Conservation (phyloP, 1,139 yeast species). For the Lodderomyces theae region DNA sequence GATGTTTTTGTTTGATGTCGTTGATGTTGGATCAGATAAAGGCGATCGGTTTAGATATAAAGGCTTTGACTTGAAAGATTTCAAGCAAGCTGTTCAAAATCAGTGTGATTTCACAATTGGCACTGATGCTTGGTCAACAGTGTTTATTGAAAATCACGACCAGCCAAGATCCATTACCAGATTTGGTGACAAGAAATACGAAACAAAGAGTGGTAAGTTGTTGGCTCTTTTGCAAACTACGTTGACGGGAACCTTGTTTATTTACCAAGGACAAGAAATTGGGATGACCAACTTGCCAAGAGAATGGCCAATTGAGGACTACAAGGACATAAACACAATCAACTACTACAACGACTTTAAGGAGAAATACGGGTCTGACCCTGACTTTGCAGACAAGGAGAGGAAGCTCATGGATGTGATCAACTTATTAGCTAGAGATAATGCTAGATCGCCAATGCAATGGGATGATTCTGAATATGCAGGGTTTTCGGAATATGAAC, state of each 20-base stretch:
- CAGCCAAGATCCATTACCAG: conserved; percentile 55
- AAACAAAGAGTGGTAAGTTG: conserved; percentile 42
- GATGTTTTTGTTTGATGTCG: conserved; percentile 50
- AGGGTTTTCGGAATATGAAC: conserved; percentile 50
- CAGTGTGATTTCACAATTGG: conserved; percentile 41
- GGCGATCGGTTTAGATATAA: conserved; percentile 32
- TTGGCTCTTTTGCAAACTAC: conserved; percentile 45
- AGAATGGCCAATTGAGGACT: conserved; percentile 49
- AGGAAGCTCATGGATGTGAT: conserved; percentile 31
- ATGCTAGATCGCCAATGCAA: conserved; percentile 60
- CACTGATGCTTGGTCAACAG: conserved; percentile 61
- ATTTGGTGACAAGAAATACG: conserved; percentile 43
- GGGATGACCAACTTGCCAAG: conserved; percentile 52
- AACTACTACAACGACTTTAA: conserved; percentile 40
- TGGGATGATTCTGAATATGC: conserved; percentile 47
- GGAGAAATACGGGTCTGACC: conserved; percentile 28
- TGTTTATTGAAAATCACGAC: conserved; percentile 58
- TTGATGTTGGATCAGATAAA: conserved; percentile 38
- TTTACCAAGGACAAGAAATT: conserved; percentile 62
- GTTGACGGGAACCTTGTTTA: conserved; percentile 54
- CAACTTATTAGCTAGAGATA: conserved; percentile 47
- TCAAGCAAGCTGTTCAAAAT: conserved; percentile 40
- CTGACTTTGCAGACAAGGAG: conserved; percentile 26
- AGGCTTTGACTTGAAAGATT: conserved; percentile 38
- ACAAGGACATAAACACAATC: conserved; percentile 48